These are phyloP conservation scores for Gautieria morchelliformis DNA, from an alignment of 768 basidiomycete species.

Conservation along the genomic window DNA sequence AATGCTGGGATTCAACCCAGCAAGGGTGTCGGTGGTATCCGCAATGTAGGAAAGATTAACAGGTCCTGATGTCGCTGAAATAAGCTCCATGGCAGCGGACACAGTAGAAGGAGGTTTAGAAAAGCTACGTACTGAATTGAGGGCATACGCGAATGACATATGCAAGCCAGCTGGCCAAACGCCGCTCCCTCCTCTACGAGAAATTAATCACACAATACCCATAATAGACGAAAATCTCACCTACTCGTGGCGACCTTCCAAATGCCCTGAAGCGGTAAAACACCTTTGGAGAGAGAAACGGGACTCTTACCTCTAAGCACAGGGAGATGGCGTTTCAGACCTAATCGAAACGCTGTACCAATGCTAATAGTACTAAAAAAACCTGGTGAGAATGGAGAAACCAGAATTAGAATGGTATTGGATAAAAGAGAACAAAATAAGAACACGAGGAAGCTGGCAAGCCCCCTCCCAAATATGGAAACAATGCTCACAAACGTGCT, in stretches of 20 bases:
- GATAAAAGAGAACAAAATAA: conserved; percentile 22
- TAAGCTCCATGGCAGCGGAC: conserved; percentile 12
- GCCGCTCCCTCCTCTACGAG: conserved; percentile 19
- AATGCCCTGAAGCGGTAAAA: conserved; percentile 26
- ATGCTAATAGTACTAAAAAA: conserved; percentile 26
- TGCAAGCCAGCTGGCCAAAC: conserved; percentile 13
- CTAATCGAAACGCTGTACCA: conserved; percentile 20
- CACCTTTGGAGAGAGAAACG: conserved; percentile 20
- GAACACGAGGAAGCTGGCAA: conserved; percentile 21
- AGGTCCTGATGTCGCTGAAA: conserved; percentile 5
- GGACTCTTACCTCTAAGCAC: conserved; percentile 20
- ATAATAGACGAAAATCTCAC: conserved; percentile 23
- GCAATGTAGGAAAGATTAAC: not conserved
- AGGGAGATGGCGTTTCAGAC: conserved; percentile 22
- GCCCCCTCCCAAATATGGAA: conserved; percentile 21
- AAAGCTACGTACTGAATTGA: conserved; percentile 10
- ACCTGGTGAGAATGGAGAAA: conserved; percentile 9
- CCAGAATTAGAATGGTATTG: conserved; percentile 15
- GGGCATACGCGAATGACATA: conserved; percentile 12
- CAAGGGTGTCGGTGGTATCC: not conserved
- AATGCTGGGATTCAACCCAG: not conserved
- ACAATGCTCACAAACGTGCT: conserved; percentile 17
- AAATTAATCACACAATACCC: conserved; percentile 28
- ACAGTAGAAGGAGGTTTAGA: conserved; percentile 10
- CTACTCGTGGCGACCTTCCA: conserved; percentile 26